Base-by-base conservation (phyloP, 495 filamentous ascomycete species). In the Viridothelium virens region DNA sequence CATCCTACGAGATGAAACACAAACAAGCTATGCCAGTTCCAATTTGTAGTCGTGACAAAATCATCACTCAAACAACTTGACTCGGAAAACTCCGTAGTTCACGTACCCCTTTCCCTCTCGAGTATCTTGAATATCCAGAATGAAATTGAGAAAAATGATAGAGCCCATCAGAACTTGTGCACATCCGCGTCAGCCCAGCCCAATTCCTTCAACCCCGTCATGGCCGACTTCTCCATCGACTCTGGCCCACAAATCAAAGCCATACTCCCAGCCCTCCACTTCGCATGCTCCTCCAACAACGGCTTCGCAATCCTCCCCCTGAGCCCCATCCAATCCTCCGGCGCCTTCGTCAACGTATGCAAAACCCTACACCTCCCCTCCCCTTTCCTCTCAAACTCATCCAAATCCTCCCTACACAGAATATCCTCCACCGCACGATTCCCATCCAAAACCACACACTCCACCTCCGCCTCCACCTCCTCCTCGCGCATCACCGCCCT, bases 341-440 rank as follows among this genome's bases (percentile, higher is more conserved):
- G 75, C 0, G 88, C 82, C 61, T 86, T 78, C 2, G 88, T 89
- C 34, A 97, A 81, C 0, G 88, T 88, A 71, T 96, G 86, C 5
- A 94, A 71, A 11, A 97, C 69, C 63, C 80, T 82, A 65, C 85
- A 92, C 69, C 80, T 81, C n/a, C 79, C 75, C 46, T 73, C 72
- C 56, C 85, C 84, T 2, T 73, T 74, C 36, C 70, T 75, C 9
- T 77, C 81, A 69, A 91, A 80, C 0, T 61, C 75, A 70, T 95
- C 91, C 2, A 96, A 79, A 47, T 94, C 91, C n/a, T 83, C 78
- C 63, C 82, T 84, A 69, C 90, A 91, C 0, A 97, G 79, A 48
- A 97, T 96, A 77, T 97, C 93, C 67, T 89, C 89, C 66, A 90
- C 84, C 37, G 82, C 74, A 59, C 91, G 75, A 71, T 97, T 97